These are phyloP conservation scores for Penicillium soppii DNA, from an alignment of 495 filamentous ascomycete genomes.

Conservation along the genomic window DNA sequence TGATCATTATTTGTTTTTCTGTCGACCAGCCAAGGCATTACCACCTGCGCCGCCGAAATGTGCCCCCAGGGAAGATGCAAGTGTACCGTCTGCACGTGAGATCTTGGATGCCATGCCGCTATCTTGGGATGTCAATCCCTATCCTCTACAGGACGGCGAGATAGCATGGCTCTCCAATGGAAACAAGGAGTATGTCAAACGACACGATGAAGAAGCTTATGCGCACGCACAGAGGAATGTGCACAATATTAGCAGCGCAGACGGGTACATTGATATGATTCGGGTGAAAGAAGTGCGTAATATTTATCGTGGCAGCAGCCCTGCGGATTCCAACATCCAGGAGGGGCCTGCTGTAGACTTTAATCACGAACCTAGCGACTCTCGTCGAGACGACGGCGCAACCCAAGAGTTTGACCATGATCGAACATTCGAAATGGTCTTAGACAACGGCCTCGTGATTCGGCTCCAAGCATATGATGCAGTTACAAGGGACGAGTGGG, in stretches of 20 bases:
- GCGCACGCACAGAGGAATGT: slow-evolving; percentile 61
- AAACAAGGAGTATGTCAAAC: slow-evolving; percentile 41
- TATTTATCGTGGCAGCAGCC: slow-evolving; percentile 48
- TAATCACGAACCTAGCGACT: slow-evolving; percentile 45
- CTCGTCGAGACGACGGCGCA: slow-evolving; percentile 51
- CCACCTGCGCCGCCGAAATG: slow-evolving; percentile 67
- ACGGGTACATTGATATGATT: slow-evolving; percentile 68
- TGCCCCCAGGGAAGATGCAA: slow-evolving; percentile 19
- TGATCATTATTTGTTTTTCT: slow-evolving; percentile 67
- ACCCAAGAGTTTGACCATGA: slow-evolving; percentile 55
- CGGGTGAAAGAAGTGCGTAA: slow-evolving; percentile 57
- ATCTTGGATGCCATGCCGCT: slow-evolving; percentile 59
- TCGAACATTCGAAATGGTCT: slow-evolving; percentile 60
- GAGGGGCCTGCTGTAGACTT: slow-evolving; percentile 52
- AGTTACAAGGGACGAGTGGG: slow-evolving; percentile 62
- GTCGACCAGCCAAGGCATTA: slow-evolving; percentile 59
- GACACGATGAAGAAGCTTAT: slow-evolving; percentile 59
- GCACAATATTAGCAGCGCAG: slow-evolving; percentile 57
- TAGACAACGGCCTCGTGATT: slow-evolving; percentile 63
- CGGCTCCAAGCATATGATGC: slow-evolving; percentile 66
- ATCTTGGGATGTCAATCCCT: slow-evolving; percentile 66
- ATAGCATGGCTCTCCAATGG: slow-evolving; percentile 59
- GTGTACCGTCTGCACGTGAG: slow-evolving; percentile 55
- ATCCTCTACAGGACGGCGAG: slow-evolving; percentile 50
- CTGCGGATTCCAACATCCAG: slow-evolving; percentile 50